phyloP scores from a whole-genome alignment of 1,284 basidiomycete genomes.

The Leccinum pachyderme region DNA sequence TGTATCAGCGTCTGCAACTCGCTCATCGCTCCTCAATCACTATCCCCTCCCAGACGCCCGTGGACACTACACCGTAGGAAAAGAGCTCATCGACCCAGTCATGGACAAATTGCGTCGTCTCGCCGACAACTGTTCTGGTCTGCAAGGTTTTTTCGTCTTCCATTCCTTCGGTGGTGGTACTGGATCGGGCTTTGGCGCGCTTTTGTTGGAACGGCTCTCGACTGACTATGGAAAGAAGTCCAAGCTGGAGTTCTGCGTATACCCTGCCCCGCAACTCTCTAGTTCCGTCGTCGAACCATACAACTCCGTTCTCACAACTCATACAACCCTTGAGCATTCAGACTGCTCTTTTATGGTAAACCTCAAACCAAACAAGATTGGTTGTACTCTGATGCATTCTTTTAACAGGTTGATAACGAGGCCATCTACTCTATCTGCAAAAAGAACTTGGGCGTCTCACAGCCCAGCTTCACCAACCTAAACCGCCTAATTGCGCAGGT shows the following conservation, averaged over 20 bases:
- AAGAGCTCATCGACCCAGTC: slow-evolving; percentile 89
- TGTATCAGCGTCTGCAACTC: slow-evolving; percentile 15
- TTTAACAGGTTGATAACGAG: slow-evolving; percentile 84
- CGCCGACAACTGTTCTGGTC: slow-evolving; percentile 96
- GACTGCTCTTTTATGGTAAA: slow-evolving; percentile 97
- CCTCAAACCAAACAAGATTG: neutral
- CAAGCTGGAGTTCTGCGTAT: slow-evolving; percentile 98
- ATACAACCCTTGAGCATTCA: slow-evolving; percentile 98
- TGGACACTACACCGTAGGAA: slow-evolving; percentile 97
- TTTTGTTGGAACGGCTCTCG: slow-evolving; percentile 93
- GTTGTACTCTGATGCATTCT: slow-evolving; percentile 6
- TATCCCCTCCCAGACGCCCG: slow-evolving; percentile 75
- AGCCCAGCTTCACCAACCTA: slow-evolving; percentile 91
- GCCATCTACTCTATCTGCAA: slow-evolving; percentile 99
- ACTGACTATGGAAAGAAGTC: slow-evolving; percentile 99
- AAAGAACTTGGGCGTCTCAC: slow-evolving; percentile 84
- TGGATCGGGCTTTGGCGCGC: slow-evolving; percentile 98
- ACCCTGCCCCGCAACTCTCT: slow-evolving; percentile 92
- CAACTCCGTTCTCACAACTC: slow-evolving; percentile 98
- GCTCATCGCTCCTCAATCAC: slow-evolving; percentile 14
- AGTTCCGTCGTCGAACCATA: slow-evolving; percentile 99
- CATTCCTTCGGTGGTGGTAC: slow-evolving; percentile 99
- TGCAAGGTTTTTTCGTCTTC: slow-evolving; percentile 99
- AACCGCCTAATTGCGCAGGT: slow-evolving; percentile 98
- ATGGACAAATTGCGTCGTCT: slow-evolving; percentile 97